Evolutionary conservation across 139 green algal genomes (phyloP).

Genomic region (Klebsormidium nitens): DNA sequence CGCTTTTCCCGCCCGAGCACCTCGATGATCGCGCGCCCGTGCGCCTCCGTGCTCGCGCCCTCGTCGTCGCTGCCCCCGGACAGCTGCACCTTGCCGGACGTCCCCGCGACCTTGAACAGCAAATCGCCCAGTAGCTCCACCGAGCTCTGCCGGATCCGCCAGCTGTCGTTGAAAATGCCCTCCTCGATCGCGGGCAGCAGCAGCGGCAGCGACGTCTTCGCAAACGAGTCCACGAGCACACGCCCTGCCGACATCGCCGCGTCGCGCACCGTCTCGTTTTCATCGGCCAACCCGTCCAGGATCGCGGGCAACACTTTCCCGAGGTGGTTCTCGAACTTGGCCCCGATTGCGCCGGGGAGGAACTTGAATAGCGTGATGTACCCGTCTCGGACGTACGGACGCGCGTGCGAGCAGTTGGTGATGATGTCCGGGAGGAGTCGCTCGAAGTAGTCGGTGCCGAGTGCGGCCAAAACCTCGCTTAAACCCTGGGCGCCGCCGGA

Average conservation of each 20-base stretch:
- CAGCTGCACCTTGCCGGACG: constrained; percentile 74
- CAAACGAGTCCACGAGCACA: constrained; percentile 75
- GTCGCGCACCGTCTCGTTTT: constrained; percentile 87
- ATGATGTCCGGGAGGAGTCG: constrained; percentile 79
- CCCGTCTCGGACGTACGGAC: constrained; percentile 71
- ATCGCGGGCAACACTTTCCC: constrained; percentile 71
- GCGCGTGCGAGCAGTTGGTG: constrained; percentile 43
- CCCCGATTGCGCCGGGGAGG: constrained; percentile 46
- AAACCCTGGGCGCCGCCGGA: constrained; percentile 56
- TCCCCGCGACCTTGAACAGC: constrained; percentile 85
- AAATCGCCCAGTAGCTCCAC: constrained; percentile 93
- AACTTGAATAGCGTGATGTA: constrained; percentile 82
- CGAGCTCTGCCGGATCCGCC: constrained; percentile 89
- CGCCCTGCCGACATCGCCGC: constrained; percentile 72
- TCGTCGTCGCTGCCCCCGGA: constrained; percentile 85
- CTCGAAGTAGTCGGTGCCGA: constrained; percentile 32
- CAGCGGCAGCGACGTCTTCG: constrained; percentile 61
- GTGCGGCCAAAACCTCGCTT: constrained; percentile 30
- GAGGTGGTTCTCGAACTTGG: constrained; percentile 62
- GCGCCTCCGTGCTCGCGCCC: constrained; percentile 74
- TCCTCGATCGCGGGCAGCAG: constrained; percentile 89
- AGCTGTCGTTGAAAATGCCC: constrained; percentile 77
- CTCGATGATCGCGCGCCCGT: constrained; percentile 71
- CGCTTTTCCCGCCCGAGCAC: constrained; percentile 63
- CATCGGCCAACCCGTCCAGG: constrained; percentile 85